Evolutionary conservation across 2,329 filamentous ascomycete genomes (phyloP), one percentile per base, ranked within the genome.

Genomic region (Ceratocystis cubensis): DNA sequence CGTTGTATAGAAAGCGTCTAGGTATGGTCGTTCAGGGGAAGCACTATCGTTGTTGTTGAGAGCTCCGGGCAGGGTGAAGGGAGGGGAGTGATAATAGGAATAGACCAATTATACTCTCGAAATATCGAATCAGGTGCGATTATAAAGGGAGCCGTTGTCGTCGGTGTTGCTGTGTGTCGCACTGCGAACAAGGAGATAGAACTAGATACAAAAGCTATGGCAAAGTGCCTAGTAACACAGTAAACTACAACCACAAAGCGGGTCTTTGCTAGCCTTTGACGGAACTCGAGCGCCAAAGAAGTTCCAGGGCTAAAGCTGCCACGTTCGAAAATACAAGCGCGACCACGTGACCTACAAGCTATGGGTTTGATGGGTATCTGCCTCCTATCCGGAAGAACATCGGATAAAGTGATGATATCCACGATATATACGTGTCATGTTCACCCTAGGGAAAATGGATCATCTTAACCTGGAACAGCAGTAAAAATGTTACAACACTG

Each of bases 221-320:
- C 61, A 37, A 41, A 41, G 57, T 44, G 57, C 33, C 57, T 41
- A 61, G 57, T 61, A 61, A 20, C 57, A 41, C 57, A 25, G 48
- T 20, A 41, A 15, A 41, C 10, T 41, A 41, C 37, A 41, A 41
- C 37, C 37, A 41, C 37, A 41, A 61, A 50, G 48, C 48, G 48
- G 59, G 61, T 37, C 59, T 50, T 17, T 37, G 28, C 59, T 63
- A 50, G 22, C 25, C 65, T 33, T 64, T 66, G 59, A 62, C 65
- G 44, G 25, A n/a, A 25, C 28, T 48, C 22, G 57, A 48, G 53
- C 61, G 45, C 64, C 46, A 46, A 48, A 44, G 22, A 45, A 28
- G 25, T 37, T 65, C 30, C 62, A 63, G 68, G 68, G 63, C 67
- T 66, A 63, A 69, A 69, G 63, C 67, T 68, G 68, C 68, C 68